These are phyloP conservation scores for Hirsutella minnesotensis DNA, from an alignment of 2,329 filamentous ascomycete genomes.

Conservation along the genomic window DNA sequence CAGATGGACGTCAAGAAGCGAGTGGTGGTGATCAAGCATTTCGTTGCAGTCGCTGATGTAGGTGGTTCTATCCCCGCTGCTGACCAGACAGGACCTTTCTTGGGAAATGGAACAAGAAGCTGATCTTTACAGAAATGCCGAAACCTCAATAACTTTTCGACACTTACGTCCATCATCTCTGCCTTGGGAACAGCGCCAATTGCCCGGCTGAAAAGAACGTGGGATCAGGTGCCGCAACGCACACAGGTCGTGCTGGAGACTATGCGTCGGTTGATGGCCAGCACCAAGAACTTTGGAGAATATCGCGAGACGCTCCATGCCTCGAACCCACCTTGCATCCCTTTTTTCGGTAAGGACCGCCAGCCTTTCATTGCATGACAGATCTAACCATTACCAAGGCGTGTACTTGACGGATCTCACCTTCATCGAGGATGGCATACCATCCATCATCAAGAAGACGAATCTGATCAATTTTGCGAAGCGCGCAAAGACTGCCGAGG, in stretches of 20 bases:
- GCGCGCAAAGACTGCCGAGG: slow-evolving; percentile 92
- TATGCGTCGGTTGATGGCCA: slow-evolving; percentile 92
- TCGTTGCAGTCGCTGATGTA: slow-evolving; percentile 91
- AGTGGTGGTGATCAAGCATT: slow-evolving; percentile 96
- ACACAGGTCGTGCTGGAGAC: slow-evolving; percentile 71
- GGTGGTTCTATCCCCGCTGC: slow-evolving; percentile 21
- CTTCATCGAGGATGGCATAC: slow-evolving; percentile 97
- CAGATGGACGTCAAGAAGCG: slow-evolving; percentile 92
- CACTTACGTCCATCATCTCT: slow-evolving; percentile 93
- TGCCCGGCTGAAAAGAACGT: slow-evolving; percentile 83
- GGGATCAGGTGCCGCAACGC: slow-evolving; percentile 83
- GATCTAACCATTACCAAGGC: slow-evolving; percentile 36
- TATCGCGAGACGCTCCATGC: slow-evolving; percentile 88
- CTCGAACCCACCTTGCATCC: slow-evolving; percentile 92
- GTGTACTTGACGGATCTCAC: slow-evolving; percentile 96
- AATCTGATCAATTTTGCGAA: slow-evolving; percentile 98
- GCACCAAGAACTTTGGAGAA: slow-evolving; percentile 95
- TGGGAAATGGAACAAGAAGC: background rate
- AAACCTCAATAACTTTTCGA: slow-evolving; percentile 88
- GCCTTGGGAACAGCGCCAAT: slow-evolving; percentile 91
- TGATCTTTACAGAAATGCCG: slow-evolving; percentile 68
- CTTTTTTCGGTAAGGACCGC: slow-evolving; percentile 71
- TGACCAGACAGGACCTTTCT: no score
- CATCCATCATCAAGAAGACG: slow-evolving; percentile 90
- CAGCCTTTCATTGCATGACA: background rate